These are phyloP conservation scores for Xerophyta viscosa DNA, from an alignment of 106 monocot species.

Conservation along the genomic window DNA sequence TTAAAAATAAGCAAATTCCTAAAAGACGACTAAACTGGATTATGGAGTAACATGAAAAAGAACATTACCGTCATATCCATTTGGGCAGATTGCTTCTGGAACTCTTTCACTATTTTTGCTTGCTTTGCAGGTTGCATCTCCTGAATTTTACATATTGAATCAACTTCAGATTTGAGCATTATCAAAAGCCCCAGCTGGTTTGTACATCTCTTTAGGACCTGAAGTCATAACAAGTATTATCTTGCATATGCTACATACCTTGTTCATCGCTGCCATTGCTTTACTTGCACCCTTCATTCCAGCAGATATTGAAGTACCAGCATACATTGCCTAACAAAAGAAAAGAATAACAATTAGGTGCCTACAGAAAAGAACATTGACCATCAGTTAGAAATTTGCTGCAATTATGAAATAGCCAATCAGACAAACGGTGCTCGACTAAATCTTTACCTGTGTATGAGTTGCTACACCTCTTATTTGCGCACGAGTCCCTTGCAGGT, in stretches of 20 bases:
- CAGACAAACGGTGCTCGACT: too few relatives aligned
- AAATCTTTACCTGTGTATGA: slow-evolving; percentile 92
- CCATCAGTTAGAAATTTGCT: background rate
- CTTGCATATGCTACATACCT: slow-evolving; percentile 24
- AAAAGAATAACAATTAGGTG: too few relatives aligned
- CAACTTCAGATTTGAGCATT: too few relatives aligned
- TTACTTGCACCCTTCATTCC: slow-evolving; percentile 99
- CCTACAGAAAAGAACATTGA: slow-evolving; percentile 1
- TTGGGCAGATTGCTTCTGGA: slow-evolving; percentile 93
- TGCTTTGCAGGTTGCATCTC: slow-evolving; percentile 96
- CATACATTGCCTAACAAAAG: slow-evolving; percentile 98
- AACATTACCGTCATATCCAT: slow-evolving; percentile 92
- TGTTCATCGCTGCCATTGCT: slow-evolving; percentile 98
- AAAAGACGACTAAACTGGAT: too few relatives aligned
- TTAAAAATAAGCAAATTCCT: too few relatives aligned
- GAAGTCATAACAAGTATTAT: too few relatives aligned
- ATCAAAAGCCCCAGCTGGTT: too few relatives aligned
- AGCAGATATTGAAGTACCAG: slow-evolving; percentile 89
- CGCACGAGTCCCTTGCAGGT: slow-evolving; percentile 91
- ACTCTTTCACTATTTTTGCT: slow-evolving; percentile 79
- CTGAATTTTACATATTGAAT: slow-evolving; percentile 45
- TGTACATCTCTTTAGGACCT: too few relatives aligned
- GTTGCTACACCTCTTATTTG: slow-evolving; percentile 95
- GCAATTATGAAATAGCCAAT: background rate
- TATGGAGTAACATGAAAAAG: background rate